These are phyloP conservation scores for rapeseed (Brassica napus) DNA, from an alignment of 345 rosid genomes.

Conservation along the genomic window Da-Ae NC_063448.1:54355501-54356000, in stretches of 20 bases:
- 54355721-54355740: slow-evolving; percentile 6
- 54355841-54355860: too few species aligned
- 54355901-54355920: too few species aligned
- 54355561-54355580: slow-evolving; percentile 19
- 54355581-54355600: slow-evolving; percentile 33
- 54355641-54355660: slow-evolving; percentile 35
- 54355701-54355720: slow-evolving; percentile 27
- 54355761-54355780: neutral
- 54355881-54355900: too few species aligned
- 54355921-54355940: too few species aligned
- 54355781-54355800: neutral
- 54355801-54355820: too few species aligned
- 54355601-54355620: slow-evolving; percentile 27
- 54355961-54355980: too few species aligned
- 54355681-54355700: slow-evolving; percentile 30
- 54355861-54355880: too few species aligned
- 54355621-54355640: slow-evolving; percentile 35
- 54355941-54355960: too few species aligned
- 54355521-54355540: slow-evolving; percentile 20
- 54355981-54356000: too few species aligned
- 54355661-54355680: slow-evolving; percentile 29
- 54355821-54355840: too few species aligned
- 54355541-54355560: slow-evolving; percentile 38
- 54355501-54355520: too few species aligned
- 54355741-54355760: neutral